Evolutionary conservation across 768 basidiomycete species (phyloP).

Genomic region (Pholiota molesta): DNA sequence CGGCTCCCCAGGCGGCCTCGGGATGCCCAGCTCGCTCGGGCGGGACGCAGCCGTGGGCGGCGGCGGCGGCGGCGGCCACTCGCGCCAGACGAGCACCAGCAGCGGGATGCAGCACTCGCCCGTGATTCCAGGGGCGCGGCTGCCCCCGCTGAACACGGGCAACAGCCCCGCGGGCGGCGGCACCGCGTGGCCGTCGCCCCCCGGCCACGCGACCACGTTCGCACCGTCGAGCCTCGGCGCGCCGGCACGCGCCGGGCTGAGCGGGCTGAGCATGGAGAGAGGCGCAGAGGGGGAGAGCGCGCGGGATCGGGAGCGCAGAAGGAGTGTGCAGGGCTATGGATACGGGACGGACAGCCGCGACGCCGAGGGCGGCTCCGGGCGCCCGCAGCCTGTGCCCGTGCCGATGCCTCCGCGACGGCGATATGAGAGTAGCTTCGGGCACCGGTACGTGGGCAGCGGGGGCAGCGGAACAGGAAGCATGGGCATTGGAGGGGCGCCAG

Average conservation of each 20-base stretch:
- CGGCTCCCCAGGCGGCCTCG: slow-evolving; percentile 9
- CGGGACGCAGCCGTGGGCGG: neutral
- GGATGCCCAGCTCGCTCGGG: slow-evolving; percentile 8
- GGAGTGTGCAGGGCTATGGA: slow-evolving; percentile 17
- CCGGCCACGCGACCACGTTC: slow-evolving; percentile 17
- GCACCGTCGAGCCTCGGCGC: slow-evolving; percentile 33
- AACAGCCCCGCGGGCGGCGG: slow-evolving; percentile 5
- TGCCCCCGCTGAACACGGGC: slow-evolving; percentile 30
- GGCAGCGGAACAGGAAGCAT: slow-evolving; percentile 30
- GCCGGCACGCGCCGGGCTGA: slow-evolving; percentile 22
- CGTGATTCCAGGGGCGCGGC: slow-evolving; percentile 14
- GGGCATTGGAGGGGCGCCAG: slow-evolving; percentile 31
- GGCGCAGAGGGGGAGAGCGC: slow-evolving; percentile 8
- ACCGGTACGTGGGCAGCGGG: slow-evolving; percentile 52
- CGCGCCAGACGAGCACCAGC: slow-evolving; percentile 9
- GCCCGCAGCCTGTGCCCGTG: slow-evolving; percentile 18
- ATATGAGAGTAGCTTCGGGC: slow-evolving; percentile 80
- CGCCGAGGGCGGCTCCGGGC: slow-evolving; percentile 5
- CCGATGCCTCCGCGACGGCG: slow-evolving; percentile 50
- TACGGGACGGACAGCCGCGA: slow-evolving; percentile 13
- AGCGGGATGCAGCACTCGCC: slow-evolving; percentile 10
- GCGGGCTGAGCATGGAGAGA: slow-evolving; percentile 6
- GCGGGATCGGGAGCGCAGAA: slow-evolving; percentile 20
- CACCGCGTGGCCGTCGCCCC: slow-evolving; percentile 19
- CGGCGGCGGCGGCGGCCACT: neutral